These are phyloP conservation scores for Mycena capillaripes DNA, from an alignment of 768 basidiomycete genomes.

Conservation along the genomic window DNA sequence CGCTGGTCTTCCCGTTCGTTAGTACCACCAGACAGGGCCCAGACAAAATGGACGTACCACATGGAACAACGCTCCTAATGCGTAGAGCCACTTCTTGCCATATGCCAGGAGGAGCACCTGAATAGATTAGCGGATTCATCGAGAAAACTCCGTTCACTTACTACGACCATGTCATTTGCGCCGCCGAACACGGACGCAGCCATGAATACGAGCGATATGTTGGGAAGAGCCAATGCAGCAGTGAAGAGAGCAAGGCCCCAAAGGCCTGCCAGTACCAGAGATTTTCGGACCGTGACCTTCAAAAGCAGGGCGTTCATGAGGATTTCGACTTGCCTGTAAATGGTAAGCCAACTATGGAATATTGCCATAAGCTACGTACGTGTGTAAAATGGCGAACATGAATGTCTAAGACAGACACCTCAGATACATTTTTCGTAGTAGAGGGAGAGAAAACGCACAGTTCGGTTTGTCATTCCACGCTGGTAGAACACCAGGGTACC, in stretches of 20 bases:
- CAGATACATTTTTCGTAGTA: neutral
- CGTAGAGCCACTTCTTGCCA: constrained; percentile 29
- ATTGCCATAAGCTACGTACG: constrained; percentile 8
- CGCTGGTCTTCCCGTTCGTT: constrained; percentile 1
- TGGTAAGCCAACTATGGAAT: neutral
- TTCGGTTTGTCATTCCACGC: constrained; percentile 29
- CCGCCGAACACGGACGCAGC: constrained; percentile 24
- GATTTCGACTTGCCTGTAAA: constrained; percentile 28
- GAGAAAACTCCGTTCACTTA: neutral
- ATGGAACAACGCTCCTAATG: constrained; percentile 20
- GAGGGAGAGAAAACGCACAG: constrained; percentile 5
- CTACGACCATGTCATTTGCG: constrained; percentile 29
- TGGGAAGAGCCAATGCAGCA: constrained; percentile 27
- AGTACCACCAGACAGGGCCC: neutral
- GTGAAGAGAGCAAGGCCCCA: constrained; percentile 24
- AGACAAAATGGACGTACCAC: constrained; percentile 14
- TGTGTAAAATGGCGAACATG: constrained; percentile 22
- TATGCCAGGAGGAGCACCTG: constrained; percentile 29
- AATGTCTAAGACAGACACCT: constrained; percentile 6
- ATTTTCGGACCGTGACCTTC: constrained; percentile 21
- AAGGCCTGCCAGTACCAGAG: constrained; percentile 20
- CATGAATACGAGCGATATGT: constrained; percentile 27
- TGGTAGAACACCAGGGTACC: constrained; percentile 28
- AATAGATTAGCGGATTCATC: constrained; percentile 12
- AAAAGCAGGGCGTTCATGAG: constrained; percentile 24